Conservation (phyloP, 2,329 filamentous ascomycete genomes). For the Hymenoscyphus repandus region DNA sequence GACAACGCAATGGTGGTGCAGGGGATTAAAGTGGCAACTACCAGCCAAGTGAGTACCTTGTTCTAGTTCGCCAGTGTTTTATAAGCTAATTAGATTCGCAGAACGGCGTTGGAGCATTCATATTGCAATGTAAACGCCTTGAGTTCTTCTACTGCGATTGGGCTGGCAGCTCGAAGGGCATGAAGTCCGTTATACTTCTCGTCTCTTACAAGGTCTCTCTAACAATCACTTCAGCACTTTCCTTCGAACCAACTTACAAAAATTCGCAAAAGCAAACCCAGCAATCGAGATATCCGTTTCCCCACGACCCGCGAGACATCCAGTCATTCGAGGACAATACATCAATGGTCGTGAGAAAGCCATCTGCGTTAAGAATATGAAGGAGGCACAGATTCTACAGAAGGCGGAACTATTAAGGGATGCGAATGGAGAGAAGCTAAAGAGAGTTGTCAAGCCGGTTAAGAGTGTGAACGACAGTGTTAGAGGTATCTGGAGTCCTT, state of each 20-base stretch:
- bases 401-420: slow-evolving; percentile 72
- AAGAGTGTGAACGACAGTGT: slow-evolving; percentile 60
- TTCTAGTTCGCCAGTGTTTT: background rate
- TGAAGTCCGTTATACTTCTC: slow-evolving; percentile 64
- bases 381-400: slow-evolving; percentile 71
- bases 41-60: slow-evolving; percentile 47
- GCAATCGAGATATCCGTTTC: slow-evolving; percentile 89
- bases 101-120: slow-evolving; percentile 97
- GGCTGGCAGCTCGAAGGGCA: slow-evolving; percentile 86
- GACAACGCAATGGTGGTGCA: slow-evolving; percentile 44
- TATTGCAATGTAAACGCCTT: slow-evolving; percentile 92
- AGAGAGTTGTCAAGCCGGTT: slow-evolving; percentile 57
- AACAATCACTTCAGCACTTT: slow-evolving; percentile 55
- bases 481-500: slow-evolving; percentile 66
- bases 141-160: slow-evolving; percentile 98
- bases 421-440: slow-evolving; percentile 70
- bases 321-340: slow-evolving; percentile 82
- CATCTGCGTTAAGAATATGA: slow-evolving; percentile 83
- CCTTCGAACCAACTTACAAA: slow-evolving; percentile 68
- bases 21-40: slow-evolving; percentile 47
- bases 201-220: background rate
- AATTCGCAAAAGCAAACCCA: slow-evolving; percentile 77
- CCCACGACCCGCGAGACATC: slow-evolving; percentile 83
- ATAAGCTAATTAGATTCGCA: slow-evolving; percentile 35
- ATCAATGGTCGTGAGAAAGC: slow-evolving; percentile 85